phyloP scores from a whole-genome alignment of 768 basidiomycete species.

The Russula vinacea region DNA sequence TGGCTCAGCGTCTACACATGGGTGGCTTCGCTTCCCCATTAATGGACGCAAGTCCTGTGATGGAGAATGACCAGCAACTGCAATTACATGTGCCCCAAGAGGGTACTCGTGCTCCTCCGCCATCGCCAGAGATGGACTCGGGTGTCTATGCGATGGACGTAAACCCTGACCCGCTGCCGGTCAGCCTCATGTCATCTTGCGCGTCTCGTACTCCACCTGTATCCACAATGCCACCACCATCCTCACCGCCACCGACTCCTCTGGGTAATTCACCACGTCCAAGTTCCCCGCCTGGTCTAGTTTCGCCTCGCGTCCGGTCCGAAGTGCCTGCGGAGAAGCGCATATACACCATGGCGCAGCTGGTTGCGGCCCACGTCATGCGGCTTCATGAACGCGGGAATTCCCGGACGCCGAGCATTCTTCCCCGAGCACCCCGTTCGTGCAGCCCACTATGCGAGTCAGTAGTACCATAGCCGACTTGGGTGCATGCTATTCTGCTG shows the following conservation, averaged over 20 bases:
- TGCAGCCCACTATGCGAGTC: slow-evolving; percentile 20
- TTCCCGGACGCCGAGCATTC: slow-evolving; percentile 15
- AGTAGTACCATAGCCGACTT: slow-evolving; percentile 1
- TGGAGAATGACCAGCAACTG: not conserved
- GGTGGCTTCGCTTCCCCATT: slow-evolving; percentile 19
- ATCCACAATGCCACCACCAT: slow-evolving; percentile 8
- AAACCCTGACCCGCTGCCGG: slow-evolving; percentile 20
- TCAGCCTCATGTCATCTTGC: not conserved
- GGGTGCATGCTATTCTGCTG: not conserved
- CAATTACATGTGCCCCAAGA: slow-evolving; percentile 10
- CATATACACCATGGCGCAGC: slow-evolving; percentile 29
- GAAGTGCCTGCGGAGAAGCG: slow-evolving; percentile 15
- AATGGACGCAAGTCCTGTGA: slow-evolving; percentile 9
- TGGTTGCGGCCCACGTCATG: slow-evolving; percentile 29
- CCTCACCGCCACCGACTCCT: not conserved
- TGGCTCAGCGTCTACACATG: slow-evolving; percentile 15
- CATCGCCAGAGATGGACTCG: slow-evolving; percentile 26
- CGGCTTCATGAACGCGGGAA: slow-evolving; percentile 27
- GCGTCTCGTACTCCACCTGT: not conserved
- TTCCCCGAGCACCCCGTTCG: slow-evolving; percentile 5
- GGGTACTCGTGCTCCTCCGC: slow-evolving; percentile 27
- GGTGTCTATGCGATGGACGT: slow-evolving; percentile 17
- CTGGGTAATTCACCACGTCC: not conserved
- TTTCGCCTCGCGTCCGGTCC: slow-evolving; percentile 20
- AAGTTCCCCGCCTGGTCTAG: slow-evolving; percentile 16